phyloP scores from a whole-genome alignment of 1,284 basidiomycete species.

The Pseudozyma tsukubaensis region DNA sequence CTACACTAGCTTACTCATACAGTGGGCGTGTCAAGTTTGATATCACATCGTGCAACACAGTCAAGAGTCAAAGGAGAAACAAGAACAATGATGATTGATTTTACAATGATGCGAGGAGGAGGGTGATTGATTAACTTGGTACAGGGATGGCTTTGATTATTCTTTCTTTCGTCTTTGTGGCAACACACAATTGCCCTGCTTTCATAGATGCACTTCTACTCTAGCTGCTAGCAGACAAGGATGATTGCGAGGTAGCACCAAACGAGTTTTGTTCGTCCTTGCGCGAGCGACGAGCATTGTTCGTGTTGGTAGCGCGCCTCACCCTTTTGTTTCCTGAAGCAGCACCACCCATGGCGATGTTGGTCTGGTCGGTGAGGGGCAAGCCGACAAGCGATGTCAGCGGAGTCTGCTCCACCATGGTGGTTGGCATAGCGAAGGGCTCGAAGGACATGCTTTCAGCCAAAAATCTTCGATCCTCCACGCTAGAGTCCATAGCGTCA shows the following conservation, averaged over 20 bases:
- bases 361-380: constrained; percentile 14
- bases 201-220: no score
- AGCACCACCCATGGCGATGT: background rate
- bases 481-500: constrained; percentile 21
- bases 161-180: background rate
- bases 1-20: background rate
- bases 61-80: background rate
- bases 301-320: background rate
- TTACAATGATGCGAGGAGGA: constrained; percentile 7
- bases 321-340: constrained; percentile 4
- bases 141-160: background rate
- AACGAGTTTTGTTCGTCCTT: constrained; percentile 15
- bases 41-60: background rate
- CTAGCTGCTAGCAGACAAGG: no score
- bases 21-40: background rate
- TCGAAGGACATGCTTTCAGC: constrained; percentile 43
- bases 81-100: constrained; percentile 10
- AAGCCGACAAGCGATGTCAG: constrained; percentile 34
- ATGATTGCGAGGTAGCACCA: no score
- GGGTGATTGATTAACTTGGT: constrained; percentile 10
- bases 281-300: constrained; percentile 5
- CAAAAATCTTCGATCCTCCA: constrained; percentile 29
- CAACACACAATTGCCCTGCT: no score
- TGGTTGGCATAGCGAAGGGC: constrained; percentile 29
- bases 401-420: constrained; percentile 32